Base-by-base conservation (phyloP, 768 basidiomycete species). In the Tephrocybe rancida region DNA sequence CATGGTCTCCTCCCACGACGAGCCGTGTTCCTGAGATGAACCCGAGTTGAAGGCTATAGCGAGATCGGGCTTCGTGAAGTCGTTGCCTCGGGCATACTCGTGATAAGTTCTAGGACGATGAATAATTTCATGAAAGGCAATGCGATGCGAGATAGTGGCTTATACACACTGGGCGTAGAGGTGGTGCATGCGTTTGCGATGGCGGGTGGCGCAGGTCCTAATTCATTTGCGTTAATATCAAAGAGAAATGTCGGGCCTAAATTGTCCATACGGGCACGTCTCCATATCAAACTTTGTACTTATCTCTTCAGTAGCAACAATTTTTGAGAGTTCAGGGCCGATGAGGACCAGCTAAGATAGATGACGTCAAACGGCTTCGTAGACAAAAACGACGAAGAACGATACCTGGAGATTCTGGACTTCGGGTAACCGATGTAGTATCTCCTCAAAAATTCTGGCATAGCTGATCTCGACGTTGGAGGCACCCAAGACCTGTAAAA, bases 11-110 rank as follows among this genome's bases (percentile, higher is more conserved):
- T 56, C 56, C 72, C 71, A 73, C 0, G 62, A 62, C 2, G 47
- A 46, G 0, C 11, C 18, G 7, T 45, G 54, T 35, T 61, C 58
- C 42, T 70, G 60, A 0, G 70, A 69, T 1, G 55, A 54, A 1
- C 71, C 71, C 2, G 72, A 70, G 56, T 74, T 69, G 57, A 74
- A 74, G 1, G 72, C 72, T 24, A 73, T 54, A 0, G 70, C 73
- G 9, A 75, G 61, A 35, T 72, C 71, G 1, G 72, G 72, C 34
- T 57, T 62, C 7, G 14, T 51, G 49, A 65, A 70, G 6, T 55
- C 42, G 10, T 4, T 24, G 9, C 62, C 61, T 11, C 37, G 45
- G 16, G 63, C 61, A 45, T 58, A 65, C 13, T 65, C 56, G 24
- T 73, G 70, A 49, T 75, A 76, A 3, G 61, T 57, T 21, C 73